A percentile compares a stretch with the other conserved stretches of the same genome.
phyloP scores from a whole-genome alignment of 148 eudicot species.

The Rhododendron ovatum region DNA sequence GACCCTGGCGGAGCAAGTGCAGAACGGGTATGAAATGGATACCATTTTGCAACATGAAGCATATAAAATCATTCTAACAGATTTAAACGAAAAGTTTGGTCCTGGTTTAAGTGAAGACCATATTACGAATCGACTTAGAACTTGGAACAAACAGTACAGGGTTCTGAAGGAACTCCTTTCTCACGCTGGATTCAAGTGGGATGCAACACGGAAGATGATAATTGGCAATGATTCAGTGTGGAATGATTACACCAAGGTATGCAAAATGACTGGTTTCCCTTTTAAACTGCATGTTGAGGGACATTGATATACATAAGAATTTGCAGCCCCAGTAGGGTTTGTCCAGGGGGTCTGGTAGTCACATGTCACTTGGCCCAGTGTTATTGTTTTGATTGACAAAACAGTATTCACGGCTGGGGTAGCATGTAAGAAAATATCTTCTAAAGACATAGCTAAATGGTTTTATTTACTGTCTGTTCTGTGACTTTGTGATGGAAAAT shows the following conservation, averaged over 20 bases:
- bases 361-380: not conserved
- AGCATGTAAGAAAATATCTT: not conserved
- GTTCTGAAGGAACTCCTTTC: conserved; percentile 12
- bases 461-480: not conserved
- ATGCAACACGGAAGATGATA: conserved; percentile 8
- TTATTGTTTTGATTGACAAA: not conserved
- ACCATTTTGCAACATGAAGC: conserved; percentile 6
- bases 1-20: conserved; percentile 7
- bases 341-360: not conserved
- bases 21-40: conserved; percentile 4
- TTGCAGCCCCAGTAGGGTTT: not conserved
- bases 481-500: not conserved
- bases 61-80: not conserved
- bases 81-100: not conserved
- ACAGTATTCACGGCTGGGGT: not conserved
- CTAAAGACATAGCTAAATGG: not conserved
- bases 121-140: conserved; percentile 10
- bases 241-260: conserved; percentile 9
- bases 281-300: not conserved
- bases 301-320: not conserved
- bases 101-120: conserved; percentile 8
- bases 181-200: conserved; percentile 7
- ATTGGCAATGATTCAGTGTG: conserved; percentile 10
- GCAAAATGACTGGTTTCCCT: not conserved
- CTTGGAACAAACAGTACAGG: conserved; percentile 7